Percentiles rank a stretch among this genome's conserved stretches.
phyloP scores from a whole-genome alignment of 768 basidiomycete species.

The Trametes punicea region DNA sequence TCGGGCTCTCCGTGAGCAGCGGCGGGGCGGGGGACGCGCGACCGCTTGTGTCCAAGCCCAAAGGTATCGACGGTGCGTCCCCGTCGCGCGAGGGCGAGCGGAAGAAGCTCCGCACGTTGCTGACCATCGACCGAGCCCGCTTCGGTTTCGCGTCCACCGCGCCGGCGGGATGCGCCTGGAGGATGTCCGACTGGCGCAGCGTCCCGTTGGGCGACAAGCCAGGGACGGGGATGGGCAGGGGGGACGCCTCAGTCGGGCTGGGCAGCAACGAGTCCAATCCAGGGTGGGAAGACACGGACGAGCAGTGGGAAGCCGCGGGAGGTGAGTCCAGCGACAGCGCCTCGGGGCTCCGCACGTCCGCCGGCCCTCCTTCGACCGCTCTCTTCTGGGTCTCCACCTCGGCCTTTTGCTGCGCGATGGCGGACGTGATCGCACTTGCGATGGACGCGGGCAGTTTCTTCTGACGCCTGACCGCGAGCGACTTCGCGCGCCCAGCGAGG shows the following conservation, averaged over 20 bases:
- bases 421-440: constrained; percentile 12
- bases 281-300: constrained; percentile 26
- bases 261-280: constrained; percentile 16
- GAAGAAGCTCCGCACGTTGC: constrained; percentile 61
- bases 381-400: not conserved
- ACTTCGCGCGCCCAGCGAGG: constrained; percentile 9
- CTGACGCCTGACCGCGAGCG: constrained; percentile 11
- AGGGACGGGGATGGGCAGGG: constrained; percentile 22
- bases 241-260: constrained; percentile 24
- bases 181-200: constrained; percentile 30
- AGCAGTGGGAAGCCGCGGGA: constrained; percentile 24
- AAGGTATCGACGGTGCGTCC: constrained; percentile 33
- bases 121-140: constrained; percentile 53
- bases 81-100: constrained; percentile 16
- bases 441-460: constrained; percentile 20
- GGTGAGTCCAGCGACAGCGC: constrained; percentile 22
- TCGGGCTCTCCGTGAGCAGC: constrained; percentile 22
- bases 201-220: constrained; percentile 17
- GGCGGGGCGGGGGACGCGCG: constrained; percentile 14
- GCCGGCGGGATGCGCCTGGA: constrained; percentile 21
- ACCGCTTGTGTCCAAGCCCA: constrained; percentile 24
- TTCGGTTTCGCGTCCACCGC: constrained; percentile 35
- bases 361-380: not conserved
- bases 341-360: constrained; percentile 14
- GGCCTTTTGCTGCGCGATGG: constrained; percentile 11